Base-by-base conservation (phyloP, 441 rosid genomes). In the Arabidopsis lyrata region DNA sequence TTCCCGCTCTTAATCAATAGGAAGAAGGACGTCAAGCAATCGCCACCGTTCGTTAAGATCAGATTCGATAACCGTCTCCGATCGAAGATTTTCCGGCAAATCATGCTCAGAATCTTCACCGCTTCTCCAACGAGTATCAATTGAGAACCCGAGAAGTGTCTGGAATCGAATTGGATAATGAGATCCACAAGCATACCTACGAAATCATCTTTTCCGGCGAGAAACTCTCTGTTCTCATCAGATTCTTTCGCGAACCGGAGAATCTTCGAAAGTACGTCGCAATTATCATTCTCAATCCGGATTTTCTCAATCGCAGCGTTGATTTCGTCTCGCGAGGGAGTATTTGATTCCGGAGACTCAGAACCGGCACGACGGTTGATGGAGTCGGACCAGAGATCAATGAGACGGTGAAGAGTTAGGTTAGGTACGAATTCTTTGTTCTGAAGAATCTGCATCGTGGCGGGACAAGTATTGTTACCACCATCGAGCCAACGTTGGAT, bases 401-500 rank as follows among this genome's bases (percentile, higher is more conserved):
- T 58, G 29, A 58, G 63, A 5, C 63, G 63, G 44, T 58, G 63
- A 13, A 58, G 63, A 5, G 45, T 58, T 34, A 58, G 27, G 42
- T 58, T 58, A 35, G 63, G 63, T 16, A 57, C 41, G 8, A 58
- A 11, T 11, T 58, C 63, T 35, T 11, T 58, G 44, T 35, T 58
- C 14, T 35, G 29, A 6, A 35, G 63, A 35, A 35, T 58, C 45
- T 58, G 63, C 63, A 58, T 58, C 10, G 63, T 57, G 1, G 63
- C 63, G 10, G 63, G 63, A 58, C 63, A 58, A 58, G 63, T 58
- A 20, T 58, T 58, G 63, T 58, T 58, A 36, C 63, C 63, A 58
- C n/a, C 42, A 16, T 58, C 63, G 27, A 58, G 63, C 63, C 63
- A 58, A 35, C 63, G 63, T 44, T 57, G 63, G 44, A 57, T 57